These are phyloP conservation scores for Globisporangium nagaii DNA, from an alignment of 352 stramenopile species.

Conservation along the genomic window DNA sequence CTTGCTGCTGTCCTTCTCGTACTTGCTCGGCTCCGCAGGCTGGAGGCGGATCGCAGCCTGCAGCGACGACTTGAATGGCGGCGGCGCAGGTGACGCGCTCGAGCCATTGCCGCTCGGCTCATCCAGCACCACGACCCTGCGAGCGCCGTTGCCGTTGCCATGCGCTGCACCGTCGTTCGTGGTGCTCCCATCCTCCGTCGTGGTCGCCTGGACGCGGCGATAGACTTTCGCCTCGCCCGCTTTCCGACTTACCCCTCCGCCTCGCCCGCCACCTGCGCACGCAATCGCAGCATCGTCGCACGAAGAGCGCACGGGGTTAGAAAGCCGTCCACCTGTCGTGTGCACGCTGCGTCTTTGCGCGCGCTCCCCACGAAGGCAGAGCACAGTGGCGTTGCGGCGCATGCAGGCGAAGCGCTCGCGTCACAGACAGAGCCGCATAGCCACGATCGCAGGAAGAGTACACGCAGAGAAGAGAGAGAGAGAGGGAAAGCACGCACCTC, in stretches of 20 bases:
- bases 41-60: slow-evolving; percentile 22
- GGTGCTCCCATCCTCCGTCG: background rate
- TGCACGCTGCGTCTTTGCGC: no score
- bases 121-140: slow-evolving; percentile 10
- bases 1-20: slow-evolving; percentile 1
- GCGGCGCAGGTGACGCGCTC: slow-evolving; percentile 14
- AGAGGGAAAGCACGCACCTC: slow-evolving; percentile 12
- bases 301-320: background rate
- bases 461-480: background rate
- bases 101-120: background rate
- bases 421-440: background rate
- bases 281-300: background rate
- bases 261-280: slow-evolving; percentile 12
- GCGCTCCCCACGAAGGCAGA: no score
- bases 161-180: background rate
- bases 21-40: slow-evolving; percentile 1
- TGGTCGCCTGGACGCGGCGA: slow-evolving; percentile 5
- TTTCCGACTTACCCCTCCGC: slow-evolving; percentile 7
- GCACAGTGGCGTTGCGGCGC: background rate
- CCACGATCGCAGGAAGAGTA: background rate
- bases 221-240: slow-evolving; percentile 1
- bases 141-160: background rate
- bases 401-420: background rate
- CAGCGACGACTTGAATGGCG: slow-evolving; percentile 49
- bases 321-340: no score